Base-by-base conservation (phyloP, 23 red algal genomes). In the Porphyridium purpureum region DNA sequence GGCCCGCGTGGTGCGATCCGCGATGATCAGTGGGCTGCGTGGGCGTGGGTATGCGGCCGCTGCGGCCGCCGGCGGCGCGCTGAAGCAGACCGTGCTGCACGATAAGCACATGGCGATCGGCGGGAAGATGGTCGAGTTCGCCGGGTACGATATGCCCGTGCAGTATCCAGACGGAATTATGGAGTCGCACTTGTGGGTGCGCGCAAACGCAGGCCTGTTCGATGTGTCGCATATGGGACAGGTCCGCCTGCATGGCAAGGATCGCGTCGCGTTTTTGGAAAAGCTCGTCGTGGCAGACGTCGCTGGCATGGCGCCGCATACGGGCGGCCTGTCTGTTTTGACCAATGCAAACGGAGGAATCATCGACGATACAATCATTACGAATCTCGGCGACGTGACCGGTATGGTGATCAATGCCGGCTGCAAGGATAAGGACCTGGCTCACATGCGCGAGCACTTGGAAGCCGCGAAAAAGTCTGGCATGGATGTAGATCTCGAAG, bases 181-280 rank as follows among this genome's bases (percentile, higher is more conserved):
- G 62, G 78, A 72, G 0, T 73, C 71, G 21, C 88, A 94, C 44
- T 31, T 94, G 64, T 82, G 70, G 34, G 88, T 94, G 14, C 69
- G 88, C 52, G 56, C 62, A 7, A 84, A 76, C 27, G 76, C 88
- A 1, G 88, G 88, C 21, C 41, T 94, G 21, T 94, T 94, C 33
- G 88, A 94, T 41, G 88, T 94, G 17, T 85, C 79, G 1, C 88
- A 94, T 33, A 94, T 94, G 88, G 88, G 88, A 6, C 88, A 94
- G 62, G 72, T 94, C 7, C 42, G 65, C 23, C 58, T 94, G 53
- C 77, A 75, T 27, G 88, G 88, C n/a, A 52, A 57, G 21, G 78
- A 94, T 49, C 62, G 72, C 26, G 64, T 67, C 7, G 25, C 29
- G 6, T 94, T 85, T 52, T 38, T 94, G 11, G 88, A 94, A 30